Evolutionary conservation across 768 basidiomycete genomes (phyloP).

Genomic region (Lactarius deliciosus): DNA sequence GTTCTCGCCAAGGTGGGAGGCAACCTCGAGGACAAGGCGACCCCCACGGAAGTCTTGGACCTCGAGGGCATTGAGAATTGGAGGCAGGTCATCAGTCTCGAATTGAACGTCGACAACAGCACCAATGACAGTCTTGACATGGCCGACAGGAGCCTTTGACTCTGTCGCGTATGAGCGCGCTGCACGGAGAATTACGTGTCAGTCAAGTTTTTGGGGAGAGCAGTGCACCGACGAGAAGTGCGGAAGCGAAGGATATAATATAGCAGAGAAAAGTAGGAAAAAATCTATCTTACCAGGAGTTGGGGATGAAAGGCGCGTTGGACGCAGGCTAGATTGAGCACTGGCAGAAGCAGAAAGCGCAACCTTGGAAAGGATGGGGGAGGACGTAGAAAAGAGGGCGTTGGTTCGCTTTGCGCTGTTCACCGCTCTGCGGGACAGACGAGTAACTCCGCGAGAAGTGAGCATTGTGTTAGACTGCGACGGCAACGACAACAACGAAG

Average conservation of each 20-base stretch:
- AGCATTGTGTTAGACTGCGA: slow-evolving; percentile 62
- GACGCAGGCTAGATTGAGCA: slow-evolving; percentile 49
- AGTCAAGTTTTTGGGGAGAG: slow-evolving; percentile 28
- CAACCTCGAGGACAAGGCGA: slow-evolving; percentile 98
- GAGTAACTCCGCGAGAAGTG: slow-evolving; percentile 83
- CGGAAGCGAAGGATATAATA: slow-evolving; percentile 1
- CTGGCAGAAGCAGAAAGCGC: slow-evolving; percentile 47
- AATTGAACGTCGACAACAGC: slow-evolving; percentile 99
- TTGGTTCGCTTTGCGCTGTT: slow-evolving; percentile 71
- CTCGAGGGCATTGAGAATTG: slow-evolving; percentile 98
- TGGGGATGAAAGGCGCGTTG: slow-evolving; percentile 48
- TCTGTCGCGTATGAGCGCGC: slow-evolving; percentile 92
- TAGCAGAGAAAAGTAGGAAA: background rate
- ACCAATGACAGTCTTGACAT: slow-evolving; percentile 99
- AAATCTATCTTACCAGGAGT: slow-evolving; percentile 49
- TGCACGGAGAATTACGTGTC: slow-evolving; percentile 37
- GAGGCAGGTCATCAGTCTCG: slow-evolving; percentile 90
- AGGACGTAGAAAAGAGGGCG: slow-evolving; percentile 76
- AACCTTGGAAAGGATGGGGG: slow-evolving; percentile 55
- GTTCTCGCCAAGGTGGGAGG: slow-evolving; percentile 98
- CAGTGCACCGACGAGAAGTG: slow-evolving; percentile 23
- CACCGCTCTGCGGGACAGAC: slow-evolving; percentile 82
- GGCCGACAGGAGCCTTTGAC: slow-evolving; percentile 67
- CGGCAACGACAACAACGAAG: slow-evolving; percentile 27
- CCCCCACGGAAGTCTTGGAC: slow-evolving; percentile 92